Evolutionary conservation across 2,329 filamentous ascomycete species (phyloP), one percentile per base, ranked within the genome.

Genomic region (Diatrype stigma): DNA sequence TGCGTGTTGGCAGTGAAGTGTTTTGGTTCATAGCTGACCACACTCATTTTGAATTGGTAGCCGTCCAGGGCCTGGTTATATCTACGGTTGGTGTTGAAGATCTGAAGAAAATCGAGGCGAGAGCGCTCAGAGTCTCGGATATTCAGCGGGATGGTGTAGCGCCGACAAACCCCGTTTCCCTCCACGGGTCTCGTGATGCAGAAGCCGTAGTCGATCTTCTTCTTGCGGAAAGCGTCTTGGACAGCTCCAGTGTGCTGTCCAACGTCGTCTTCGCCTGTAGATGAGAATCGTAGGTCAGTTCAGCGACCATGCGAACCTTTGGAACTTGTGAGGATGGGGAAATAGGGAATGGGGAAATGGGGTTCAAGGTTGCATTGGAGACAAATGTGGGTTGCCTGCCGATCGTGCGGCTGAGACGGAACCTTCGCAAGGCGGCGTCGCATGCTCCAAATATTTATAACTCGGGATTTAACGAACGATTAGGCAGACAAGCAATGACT

Each of bases 21-120:
- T 52, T 77, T 68, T 22, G 73, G 67, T 57, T 81, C 77, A 60
- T 76, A 81, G 22, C 44, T 42, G 19, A 75, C 76, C 59, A 81
- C 75, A 56, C 72, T 76, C 76, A 80, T 79, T 44, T 57, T 67
- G 46, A 61, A 63, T 8, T 16, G 38, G 42, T 65, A 66, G 11
- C 42, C 47, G 4, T 47, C 46, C 1, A 66, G 53, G 22, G 50
- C 45, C 22, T 50, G 59, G 50, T 66, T 67, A n/a, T 61, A 64
- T 0, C 26, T 17, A 0, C 60, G 55, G 23, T 55, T 59, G 22
- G 46, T 16, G 50, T 49, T 61, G 48, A 67, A 67, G 22, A 60
- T 46, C 35, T 70, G 65, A 73, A 84, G 16, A 59, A 71, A 38
- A 68, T 70, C 16, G 74, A 69, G 56, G 73, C 67, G 57, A 73